These are phyloP conservation scores for Helianthus tuberosus DNA, from an alignment of 129 eudicot genomes.

Conservation along the genomic window DNA sequence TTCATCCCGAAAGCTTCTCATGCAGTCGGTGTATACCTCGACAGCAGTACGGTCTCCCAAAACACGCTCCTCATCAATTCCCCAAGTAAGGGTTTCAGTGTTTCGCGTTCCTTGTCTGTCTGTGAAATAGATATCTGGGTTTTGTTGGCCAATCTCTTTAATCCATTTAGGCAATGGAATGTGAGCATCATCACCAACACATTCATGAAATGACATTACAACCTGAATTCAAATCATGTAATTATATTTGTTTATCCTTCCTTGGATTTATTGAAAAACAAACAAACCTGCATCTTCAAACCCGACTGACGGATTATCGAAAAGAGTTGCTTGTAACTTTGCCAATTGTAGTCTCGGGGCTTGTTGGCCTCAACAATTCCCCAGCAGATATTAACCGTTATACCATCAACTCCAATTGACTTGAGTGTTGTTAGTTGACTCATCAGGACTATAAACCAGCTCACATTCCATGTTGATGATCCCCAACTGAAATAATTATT, in stretches of 20 bases:
- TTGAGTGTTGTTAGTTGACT: slow-evolving; percentile 55
- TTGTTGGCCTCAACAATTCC: slow-evolving; percentile 78
- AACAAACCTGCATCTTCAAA: slow-evolving; percentile 71
- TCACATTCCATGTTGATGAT: slow-evolving; percentile 69
- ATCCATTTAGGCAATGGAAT: slow-evolving; percentile 93
- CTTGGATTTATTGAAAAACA: slow-evolving; percentile 3
- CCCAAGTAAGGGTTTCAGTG: slow-evolving; percentile 84
- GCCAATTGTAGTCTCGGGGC: slow-evolving; percentile 81
- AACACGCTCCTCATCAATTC: slow-evolving; percentile 83
- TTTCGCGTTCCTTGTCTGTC: slow-evolving; percentile 74
- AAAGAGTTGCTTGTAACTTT: slow-evolving; percentile 71
- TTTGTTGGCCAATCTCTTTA: slow-evolving; percentile 65
- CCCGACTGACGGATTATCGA: slow-evolving; percentile 58
- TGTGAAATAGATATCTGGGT: slow-evolving; percentile 83
- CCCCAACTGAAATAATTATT: slow-evolving; percentile 47
- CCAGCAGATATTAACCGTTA: slow-evolving; percentile 95
- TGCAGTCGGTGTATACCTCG: slow-evolving; percentile 86
- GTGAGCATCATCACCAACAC: slow-evolving; percentile 84
- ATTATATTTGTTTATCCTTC: not conserved
- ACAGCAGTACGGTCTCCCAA: slow-evolving; percentile 83
- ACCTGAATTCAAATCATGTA: slow-evolving; percentile 45
- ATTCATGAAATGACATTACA: slow-evolving; percentile 90
- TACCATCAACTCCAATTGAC: slow-evolving; percentile 77
- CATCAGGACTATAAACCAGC: slow-evolving; percentile 50
- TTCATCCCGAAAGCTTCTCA: slow-evolving; percentile 83